Conservation (phyloP, 257 asterid genomes). For the Salvia splendens region DNA sequence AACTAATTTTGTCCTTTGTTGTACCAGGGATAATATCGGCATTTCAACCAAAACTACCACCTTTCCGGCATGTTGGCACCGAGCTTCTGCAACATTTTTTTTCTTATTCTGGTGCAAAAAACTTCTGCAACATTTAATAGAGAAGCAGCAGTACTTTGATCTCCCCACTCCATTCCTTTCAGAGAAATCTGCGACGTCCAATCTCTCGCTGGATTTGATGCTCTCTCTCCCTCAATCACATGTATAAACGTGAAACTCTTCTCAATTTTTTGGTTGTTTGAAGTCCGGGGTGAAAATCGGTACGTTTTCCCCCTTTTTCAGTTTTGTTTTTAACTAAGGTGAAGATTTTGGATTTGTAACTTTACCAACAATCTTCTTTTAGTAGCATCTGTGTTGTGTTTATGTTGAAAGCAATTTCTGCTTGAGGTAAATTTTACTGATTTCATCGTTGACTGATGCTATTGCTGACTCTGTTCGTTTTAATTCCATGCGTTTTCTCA, state of each 20-base stretch:
- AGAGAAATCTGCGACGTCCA: background rate
- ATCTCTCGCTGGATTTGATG: background rate
- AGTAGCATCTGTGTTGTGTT: background rate
- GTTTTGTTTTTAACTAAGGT: background rate
- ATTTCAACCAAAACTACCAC: slow-evolving; percentile 24
- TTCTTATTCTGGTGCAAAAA: too few species aligned
- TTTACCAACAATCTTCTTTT: background rate
- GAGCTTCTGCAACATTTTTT: slow-evolving; percentile 24
- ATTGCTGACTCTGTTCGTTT: background rate
- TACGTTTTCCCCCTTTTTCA: background rate
- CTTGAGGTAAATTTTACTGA: background rate
- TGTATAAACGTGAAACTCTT: background rate
- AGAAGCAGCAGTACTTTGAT: background rate
- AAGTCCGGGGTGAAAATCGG: background rate
- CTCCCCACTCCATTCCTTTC: slow-evolving; percentile 1
- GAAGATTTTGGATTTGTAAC: background rate
- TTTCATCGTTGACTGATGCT: background rate
- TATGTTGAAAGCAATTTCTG: background rate
- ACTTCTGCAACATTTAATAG: slow-evolving; percentile 22
- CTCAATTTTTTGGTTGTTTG: background rate
- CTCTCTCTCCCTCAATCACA: background rate
- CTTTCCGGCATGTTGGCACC: slow-evolving; percentile 21
- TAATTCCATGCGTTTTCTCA: too few species aligned
- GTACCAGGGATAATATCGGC: slow-evolving; percentile 22
- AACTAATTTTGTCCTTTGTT: background rate